Evolutionary conservation across 768 basidiomycete species (phyloP).

Genomic region (Xanthoconium stramineum): DNA sequence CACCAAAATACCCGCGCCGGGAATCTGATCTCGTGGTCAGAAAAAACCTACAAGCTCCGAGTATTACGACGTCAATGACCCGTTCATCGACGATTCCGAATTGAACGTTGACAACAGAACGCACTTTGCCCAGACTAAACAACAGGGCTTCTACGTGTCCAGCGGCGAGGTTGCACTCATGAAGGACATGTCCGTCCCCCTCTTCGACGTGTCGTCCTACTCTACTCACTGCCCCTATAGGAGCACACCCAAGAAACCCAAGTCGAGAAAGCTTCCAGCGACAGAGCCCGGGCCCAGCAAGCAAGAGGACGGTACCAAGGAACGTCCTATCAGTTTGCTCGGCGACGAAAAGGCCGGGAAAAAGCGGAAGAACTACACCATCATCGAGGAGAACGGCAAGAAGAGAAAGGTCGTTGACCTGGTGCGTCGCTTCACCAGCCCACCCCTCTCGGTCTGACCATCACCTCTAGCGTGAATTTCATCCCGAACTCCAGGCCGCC

Average conservation of each 20-base stretch:
- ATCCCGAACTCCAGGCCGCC: constrained; percentile 60
- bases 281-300: constrained; percentile 24
- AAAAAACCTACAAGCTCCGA: constrained; percentile 57
- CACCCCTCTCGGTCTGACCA: not conserved
- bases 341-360: constrained; percentile 40
- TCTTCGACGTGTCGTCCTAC: not conserved
- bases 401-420: constrained; percentile 69
- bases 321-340: constrained; percentile 47
- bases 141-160: constrained; percentile 91
- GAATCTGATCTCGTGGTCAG: constrained; percentile 22
- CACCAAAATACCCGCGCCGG: not conserved
- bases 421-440: constrained; percentile 34
- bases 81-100: constrained; percentile 98
- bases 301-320: constrained; percentile 44
- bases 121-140: constrained; percentile 87
- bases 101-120: constrained; percentile 87
- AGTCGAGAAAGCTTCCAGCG: constrained; percentile 50
- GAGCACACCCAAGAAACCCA: constrained; percentile 69
- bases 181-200: constrained; percentile 57
- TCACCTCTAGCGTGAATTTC: constrained; percentile 55
- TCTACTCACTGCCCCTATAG: constrained; percentile 21
- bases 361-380: constrained; percentile 55
- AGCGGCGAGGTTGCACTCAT: constrained; percentile 83
- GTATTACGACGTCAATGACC: constrained; percentile 89
- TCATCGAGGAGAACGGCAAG: constrained; percentile 58